Conservation (phyloP, 1,284 basidiomycete genomes). For the Phellopilus nigrolimitatus region DNA sequence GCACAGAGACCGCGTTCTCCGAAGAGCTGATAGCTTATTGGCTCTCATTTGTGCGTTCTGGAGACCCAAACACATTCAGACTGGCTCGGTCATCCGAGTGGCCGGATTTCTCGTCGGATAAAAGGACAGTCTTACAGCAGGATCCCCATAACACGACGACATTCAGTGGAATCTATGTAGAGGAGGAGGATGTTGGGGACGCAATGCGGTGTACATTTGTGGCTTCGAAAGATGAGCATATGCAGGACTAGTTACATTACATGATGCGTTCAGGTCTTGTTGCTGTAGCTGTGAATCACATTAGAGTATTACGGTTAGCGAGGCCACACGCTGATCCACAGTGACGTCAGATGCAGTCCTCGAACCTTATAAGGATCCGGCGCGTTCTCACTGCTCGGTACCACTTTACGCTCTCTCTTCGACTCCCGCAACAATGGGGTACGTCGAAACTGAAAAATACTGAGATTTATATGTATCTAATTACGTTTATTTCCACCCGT, state of each 20-base stretch:
- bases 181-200: conserved; percentile 38
- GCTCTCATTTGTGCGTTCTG: conserved; percentile 53
- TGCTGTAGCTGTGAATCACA: too few relatives aligned
- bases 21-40: conserved; percentile 55
- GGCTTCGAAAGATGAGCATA: conserved; percentile 29
- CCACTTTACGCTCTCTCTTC: too few relatives aligned
- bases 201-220: conserved; percentile 34
- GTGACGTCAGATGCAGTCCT: too few relatives aligned
- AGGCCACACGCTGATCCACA: too few relatives aligned
- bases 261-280: too few relatives aligned
- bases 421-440: too few relatives aligned
- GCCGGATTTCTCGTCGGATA: conserved; percentile 10
- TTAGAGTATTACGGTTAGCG: too few relatives aligned
- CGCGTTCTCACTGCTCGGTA: too few relatives aligned
- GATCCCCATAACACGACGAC: conserved; percentile 28
- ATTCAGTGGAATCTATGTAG: conserved; percentile 40
- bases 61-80: conserved; percentile 47
- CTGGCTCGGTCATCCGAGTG: conserved; percentile 39
- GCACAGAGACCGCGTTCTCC: conserved; percentile 43
- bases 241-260: too few relatives aligned
- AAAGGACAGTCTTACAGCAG: conserved; percentile 44
- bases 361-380: too few relatives aligned
- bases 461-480: not conserved
- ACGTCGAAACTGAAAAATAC: too few relatives aligned
- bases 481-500: too few relatives aligned